A percentile compares a stretch with the other conserved stretches of the same genome.
Conservation (phyloP, 163 green algal genomes). For the Scenedesmus sp. region DNA sequence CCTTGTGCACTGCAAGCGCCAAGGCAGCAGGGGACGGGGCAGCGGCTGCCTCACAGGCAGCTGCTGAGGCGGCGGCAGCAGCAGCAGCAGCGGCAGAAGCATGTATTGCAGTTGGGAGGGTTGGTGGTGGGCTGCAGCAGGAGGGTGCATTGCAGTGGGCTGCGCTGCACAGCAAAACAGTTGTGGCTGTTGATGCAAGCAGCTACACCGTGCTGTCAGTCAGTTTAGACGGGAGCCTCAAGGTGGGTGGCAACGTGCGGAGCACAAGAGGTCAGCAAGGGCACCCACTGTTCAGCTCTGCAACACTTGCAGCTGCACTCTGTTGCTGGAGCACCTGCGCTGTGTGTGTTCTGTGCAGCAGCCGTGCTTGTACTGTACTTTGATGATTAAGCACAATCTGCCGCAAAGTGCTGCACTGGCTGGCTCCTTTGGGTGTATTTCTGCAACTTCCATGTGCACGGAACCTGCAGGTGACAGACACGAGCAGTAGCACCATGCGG, state of each 20-base stretch:
- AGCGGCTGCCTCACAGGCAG: no score
- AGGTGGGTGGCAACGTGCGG: no score
- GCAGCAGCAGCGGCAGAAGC: neutral
- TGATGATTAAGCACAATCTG: neutral
- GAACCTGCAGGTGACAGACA: neutral
- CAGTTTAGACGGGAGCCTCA: conserved; percentile 17
- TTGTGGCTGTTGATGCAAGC: conserved; percentile 14
- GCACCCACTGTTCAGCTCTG: no score
- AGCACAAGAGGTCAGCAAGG: no score
- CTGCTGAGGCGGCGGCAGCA: neutral
- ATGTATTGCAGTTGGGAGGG: neutral
- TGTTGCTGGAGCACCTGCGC: neutral
- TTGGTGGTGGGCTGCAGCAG: neutral
- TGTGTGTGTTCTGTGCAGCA: neutral
- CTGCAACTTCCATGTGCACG: neutral
- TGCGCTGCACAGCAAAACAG: neutral
- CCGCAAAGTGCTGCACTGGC: neutral
- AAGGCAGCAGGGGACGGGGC: no score
- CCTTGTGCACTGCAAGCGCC: neutral
- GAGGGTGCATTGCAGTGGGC: conserved; percentile 20
- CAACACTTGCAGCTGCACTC: neutral
- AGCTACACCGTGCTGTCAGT: conserved; percentile 1
- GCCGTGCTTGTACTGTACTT: neutral
- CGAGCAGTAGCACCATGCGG: neutral
- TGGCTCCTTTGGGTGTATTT: neutral